Evolutionary conservation across 2,329 filamentous ascomycete genomes (phyloP), one percentile per base, ranked within the genome.

Genomic region (Ascosphaera pollenicola): DNA sequence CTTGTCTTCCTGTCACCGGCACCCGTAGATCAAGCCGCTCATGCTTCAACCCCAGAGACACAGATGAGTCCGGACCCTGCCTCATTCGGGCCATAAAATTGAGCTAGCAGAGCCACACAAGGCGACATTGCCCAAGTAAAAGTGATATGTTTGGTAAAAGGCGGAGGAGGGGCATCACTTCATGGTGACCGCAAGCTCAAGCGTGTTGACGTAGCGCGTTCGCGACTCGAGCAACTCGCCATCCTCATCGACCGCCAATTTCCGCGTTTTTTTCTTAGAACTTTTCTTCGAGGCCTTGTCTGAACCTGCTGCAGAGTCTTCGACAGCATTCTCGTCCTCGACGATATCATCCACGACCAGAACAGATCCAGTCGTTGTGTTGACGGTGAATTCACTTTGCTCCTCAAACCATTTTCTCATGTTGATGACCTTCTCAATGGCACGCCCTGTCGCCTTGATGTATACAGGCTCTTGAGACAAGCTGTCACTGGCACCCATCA

Each of bases 261-360:
- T 41, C 15, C 49, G 42, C 6, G 48, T 48, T 38, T 55, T 57
- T 15, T 50, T 46, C 40, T 54, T 45, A 42, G n/a, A 44, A 13
- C 26, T 48, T 43, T 17, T 44, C 43, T 19, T 45, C 41, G n/a
- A 42, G 36, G 6, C 19, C 42, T 18, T 43, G 47, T 39, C 40
- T 53, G 46, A 40, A 46, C 47, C 37, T 49, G 26, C 34, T 43
- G 42, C 34, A 45, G 47, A 41, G 49, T 40, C 42, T 54, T 51
- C 34, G 45, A 45, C 38, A 16, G 32, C 32, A 35, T 51, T 49
- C 36, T 54, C 54, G 36, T 57, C 52, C 39, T 59, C 56, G 21
- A 65, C 60, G 40, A 76, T 62, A 59, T 75, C 71, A 58, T 76
- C 72, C 40, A 75, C 63, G 35, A 69, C 68, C 40, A 62, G 54